Evolutionary conservation across 495 filamentous ascomycete species (phyloP).

Genomic region (Trichoderma erinaceum): DNA sequence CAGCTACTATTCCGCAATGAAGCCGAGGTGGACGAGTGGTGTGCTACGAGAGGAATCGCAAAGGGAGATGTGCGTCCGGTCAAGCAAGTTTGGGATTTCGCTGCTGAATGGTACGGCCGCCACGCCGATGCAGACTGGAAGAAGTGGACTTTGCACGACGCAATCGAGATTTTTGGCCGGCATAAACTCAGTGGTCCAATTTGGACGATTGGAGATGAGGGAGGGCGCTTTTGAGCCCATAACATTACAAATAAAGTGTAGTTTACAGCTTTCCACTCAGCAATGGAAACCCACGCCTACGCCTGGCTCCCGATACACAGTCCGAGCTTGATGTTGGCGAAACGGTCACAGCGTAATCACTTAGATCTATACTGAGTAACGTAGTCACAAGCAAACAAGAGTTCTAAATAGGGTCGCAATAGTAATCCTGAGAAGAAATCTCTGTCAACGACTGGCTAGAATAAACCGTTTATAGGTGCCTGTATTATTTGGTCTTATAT

Average conservation of each 20-base stretch:
- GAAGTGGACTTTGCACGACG: not conserved
- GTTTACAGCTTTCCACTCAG: not conserved
- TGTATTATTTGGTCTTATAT: too few relatives aligned
- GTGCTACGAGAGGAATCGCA: not conserved
- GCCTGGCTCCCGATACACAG: too few relatives aligned
- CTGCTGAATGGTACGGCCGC: not conserved
- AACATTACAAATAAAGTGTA: not conserved
- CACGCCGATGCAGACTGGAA: not conserved
- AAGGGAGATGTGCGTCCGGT: not conserved
- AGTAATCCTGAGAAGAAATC: too few relatives aligned
- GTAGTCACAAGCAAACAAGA: too few relatives aligned
- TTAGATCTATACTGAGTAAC: too few relatives aligned
- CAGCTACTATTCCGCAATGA: not conserved
- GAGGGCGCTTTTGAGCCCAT: not conserved
- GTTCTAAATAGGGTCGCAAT: too few relatives aligned
- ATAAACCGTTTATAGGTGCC: too few relatives aligned
- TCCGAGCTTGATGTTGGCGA: too few relatives aligned
- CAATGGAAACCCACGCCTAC: too few relatives aligned
- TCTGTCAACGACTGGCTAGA: too few relatives aligned
- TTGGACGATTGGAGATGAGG: not conserved
- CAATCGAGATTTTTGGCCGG: not conserved
- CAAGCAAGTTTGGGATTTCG: constrained; percentile 9
- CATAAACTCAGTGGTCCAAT: not conserved
- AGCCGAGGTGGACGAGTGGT: not conserved
- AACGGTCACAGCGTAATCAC: too few relatives aligned